phyloP scores from a whole-genome alignment of 2,329 filamentous ascomycete genomes.

The Fusarium sp. region DNA sequence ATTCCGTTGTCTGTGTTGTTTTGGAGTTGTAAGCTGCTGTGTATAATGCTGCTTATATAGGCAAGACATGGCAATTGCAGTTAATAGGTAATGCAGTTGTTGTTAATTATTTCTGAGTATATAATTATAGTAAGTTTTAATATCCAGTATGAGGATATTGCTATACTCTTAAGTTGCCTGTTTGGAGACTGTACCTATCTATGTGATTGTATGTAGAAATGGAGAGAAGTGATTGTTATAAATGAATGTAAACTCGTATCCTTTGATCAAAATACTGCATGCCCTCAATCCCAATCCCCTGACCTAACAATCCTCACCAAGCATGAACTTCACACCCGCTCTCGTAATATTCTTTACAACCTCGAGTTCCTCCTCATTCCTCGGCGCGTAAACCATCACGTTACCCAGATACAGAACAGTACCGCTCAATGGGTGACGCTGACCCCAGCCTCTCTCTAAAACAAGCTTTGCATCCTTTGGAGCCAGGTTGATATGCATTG shows the following conservation, averaged over 20 bases:
- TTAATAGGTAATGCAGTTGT: not conserved
- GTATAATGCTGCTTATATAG: no score
- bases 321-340: conserved; percentile 18
- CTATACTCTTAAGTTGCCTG: not conserved
- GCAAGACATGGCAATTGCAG: not conserved
- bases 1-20: not conserved
- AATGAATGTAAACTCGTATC: not conserved
- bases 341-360: conserved; percentile 4
- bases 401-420: conserved; percentile 23
- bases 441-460: conserved; percentile 24
- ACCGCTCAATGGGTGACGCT: conserved; percentile 25
- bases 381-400: conserved; percentile 30
- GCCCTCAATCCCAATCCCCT: not conserved
- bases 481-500: conserved; percentile 23
- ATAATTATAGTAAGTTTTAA: no score
- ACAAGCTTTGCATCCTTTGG: conserved; percentile 27
- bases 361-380: conserved; percentile 15
- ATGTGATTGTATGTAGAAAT: not conserved
- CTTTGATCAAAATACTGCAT: not conserved
- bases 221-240: not conserved
- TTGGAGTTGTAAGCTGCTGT: not conserved
- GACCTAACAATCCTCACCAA: conserved; percentile 11
- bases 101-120: not conserved
- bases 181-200: not conserved
- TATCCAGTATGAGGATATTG: not conserved